Evolutionary conservation across 75 land plant genomes (phyloP), one percentile per base, ranked within the genome.

Genomic region (Selaginella moellendorffii): DNA sequence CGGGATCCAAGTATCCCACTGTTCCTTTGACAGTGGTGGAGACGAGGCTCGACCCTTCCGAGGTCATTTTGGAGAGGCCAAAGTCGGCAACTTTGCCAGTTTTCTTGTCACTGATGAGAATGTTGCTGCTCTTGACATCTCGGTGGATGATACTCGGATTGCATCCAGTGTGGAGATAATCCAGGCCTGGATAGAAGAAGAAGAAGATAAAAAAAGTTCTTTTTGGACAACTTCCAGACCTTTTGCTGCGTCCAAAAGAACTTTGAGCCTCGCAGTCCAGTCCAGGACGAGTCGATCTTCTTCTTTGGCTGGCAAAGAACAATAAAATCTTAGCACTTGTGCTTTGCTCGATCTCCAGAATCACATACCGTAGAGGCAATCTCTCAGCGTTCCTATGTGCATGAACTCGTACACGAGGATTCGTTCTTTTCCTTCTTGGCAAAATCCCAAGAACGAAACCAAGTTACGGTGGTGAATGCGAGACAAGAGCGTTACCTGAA

Each of bases 401-500:
- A 86, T 83, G 71, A 74, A 88, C 70, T 88, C 95, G 69, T 88
- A 77, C 1, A 87, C 76, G 52, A 83, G 91, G 28, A 87, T 79
- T 62, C 71, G 71, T 66, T 74, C 81, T 31, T 67, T 75, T 28
- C 78, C 78, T 54, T 78, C 79, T 65, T 81, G 79, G 62, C 90
- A 77, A 67, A 75, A 87, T 9, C 92, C 96, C 68, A 86, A 74
- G 65, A 90, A 82, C 20, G 77, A 63, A 24, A 87, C 87, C 0
- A 90, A 77, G 75, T 90, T 87, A 42, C 87, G 77, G 66, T 90
- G 96, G 70, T 90, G 96, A 51, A 90, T 83, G 56, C 87, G 80
- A 54, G 96, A 90, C 60, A 87, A 80, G 54, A 90, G 82, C 29
- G 80, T 62, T 29, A 90, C 92, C 96, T 90, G 67, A 46, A 46